Evolutionary conservation across 2,329 filamentous ascomycete species (phyloP).

Genomic region (Pestalotiopsis sp.): DNA sequence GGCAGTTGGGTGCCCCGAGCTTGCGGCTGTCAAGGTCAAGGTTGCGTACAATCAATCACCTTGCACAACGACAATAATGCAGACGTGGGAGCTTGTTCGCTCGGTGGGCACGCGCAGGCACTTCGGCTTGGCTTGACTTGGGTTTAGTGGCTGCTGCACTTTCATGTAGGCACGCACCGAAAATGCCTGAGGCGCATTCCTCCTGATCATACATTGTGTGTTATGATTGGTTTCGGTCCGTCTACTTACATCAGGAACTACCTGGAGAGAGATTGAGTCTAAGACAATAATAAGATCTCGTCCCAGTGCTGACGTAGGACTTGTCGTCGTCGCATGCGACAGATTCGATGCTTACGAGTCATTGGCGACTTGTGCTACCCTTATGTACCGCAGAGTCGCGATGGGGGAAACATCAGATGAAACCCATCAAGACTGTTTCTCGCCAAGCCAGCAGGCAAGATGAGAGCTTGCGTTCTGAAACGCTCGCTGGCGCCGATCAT

Average conservation of each 20-base stretch:
- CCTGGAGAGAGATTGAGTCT: not conserved
- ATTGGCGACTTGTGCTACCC: not conserved
- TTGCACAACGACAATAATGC: not conserved
- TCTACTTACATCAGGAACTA: not conserved
- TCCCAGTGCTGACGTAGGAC: not conserved
- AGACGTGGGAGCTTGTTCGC: not conserved
- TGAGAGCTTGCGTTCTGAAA: not conserved
- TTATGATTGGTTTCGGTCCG: not conserved
- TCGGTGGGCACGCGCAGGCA: not conserved
- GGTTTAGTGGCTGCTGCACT: not conserved
- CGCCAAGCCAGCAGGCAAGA: not conserved
- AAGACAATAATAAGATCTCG: not conserved
- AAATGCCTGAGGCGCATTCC: not conserved
- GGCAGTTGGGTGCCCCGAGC: not conserved
- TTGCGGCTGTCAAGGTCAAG: not conserved
- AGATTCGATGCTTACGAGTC: not conserved
- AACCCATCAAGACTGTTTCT: not conserved
- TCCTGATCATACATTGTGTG: not conserved
- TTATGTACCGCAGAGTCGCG: not conserved
- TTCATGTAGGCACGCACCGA: not conserved
- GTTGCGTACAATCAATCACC: no score
- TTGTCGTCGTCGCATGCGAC: not conserved
- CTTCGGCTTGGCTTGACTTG: not conserved
- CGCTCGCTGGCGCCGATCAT: slow-evolving; percentile 20
- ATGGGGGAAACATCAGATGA: not conserved